Conservation (phyloP, 2,329 filamentous ascomycete genomes). For the Colletotrichum viniferum region DNA sequence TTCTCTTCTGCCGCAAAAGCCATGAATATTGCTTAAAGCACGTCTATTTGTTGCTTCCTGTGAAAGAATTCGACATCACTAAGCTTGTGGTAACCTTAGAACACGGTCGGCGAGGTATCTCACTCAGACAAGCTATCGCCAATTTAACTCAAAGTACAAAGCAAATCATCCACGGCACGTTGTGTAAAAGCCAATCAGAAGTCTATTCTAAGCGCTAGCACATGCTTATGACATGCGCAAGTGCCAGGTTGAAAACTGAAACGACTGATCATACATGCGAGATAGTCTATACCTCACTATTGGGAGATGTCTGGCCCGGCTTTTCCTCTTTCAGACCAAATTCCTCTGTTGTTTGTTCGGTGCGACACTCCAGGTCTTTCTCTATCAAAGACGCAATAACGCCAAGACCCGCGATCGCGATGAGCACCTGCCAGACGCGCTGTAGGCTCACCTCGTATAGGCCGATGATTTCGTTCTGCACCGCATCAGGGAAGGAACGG, state of each 20-base stretch:
- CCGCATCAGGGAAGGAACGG: neutral
- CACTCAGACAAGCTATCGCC: too few species aligned
- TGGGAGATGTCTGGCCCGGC: neutral
- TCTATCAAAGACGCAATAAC: slow-evolving; percentile 27
- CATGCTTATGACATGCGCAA: neutral
- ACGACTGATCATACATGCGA: neutral
- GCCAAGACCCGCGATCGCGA: slow-evolving; percentile 29
- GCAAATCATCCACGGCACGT: too few species aligned
- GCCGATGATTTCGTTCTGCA: neutral
- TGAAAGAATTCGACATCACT: neutral
- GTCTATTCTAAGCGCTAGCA: neutral
- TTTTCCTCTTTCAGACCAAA: neutral
- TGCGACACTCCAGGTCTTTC: slow-evolving; percentile 27
- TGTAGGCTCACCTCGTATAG: neutral
- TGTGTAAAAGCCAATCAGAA: neutral
- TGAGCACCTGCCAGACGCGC: slow-evolving; percentile 33
- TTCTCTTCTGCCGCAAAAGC: neutral
- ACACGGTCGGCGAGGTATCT: too few species aligned
- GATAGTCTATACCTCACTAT: neutral
- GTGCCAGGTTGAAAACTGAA: neutral
- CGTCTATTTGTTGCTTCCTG: neutral
- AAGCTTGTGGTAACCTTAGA: too few species aligned
- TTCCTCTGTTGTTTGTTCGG: slow-evolving; percentile 16
- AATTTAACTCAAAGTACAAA: too few species aligned
- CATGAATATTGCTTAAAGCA: neutral